Evolutionary conservation across 441 rosid species (phyloP).

Genomic region (Mallotus japonicus): DNA sequence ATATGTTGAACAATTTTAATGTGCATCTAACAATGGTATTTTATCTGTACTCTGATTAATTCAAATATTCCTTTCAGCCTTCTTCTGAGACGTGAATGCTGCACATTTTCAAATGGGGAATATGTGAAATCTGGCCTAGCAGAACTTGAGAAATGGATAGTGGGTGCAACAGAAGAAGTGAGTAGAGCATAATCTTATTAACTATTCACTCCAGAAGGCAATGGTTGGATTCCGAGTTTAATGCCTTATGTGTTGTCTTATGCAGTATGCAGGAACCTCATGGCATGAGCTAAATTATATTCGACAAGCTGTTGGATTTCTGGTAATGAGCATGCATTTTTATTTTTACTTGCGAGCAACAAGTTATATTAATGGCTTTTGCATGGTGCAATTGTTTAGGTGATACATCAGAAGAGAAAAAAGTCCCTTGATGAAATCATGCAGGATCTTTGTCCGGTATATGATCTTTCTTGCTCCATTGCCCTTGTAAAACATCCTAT

Average conservation of each 20-base stretch:
- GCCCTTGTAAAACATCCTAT: constrained; percentile 14
- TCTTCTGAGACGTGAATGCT: constrained; percentile 93
- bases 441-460: constrained; percentile 94
- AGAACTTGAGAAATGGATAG: constrained; percentile 96
- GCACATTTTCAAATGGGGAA: constrained; percentile 98
- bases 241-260: constrained; percentile 31
- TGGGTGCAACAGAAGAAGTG: constrained; percentile 80
- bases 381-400: constrained; percentile 45
- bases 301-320: constrained; percentile 98
- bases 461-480: constrained; percentile 23
- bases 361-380: constrained; percentile 6
- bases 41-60: constrained; percentile 15
- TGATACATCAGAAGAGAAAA: constrained; percentile 95
- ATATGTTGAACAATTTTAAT: constrained; percentile 4
- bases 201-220: constrained; percentile 3
- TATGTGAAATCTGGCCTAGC: constrained; percentile 96
- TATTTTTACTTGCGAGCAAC: constrained; percentile 1
- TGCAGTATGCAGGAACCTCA: constrained; percentile 95
- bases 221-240: not conserved
- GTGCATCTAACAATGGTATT: constrained; percentile 12
- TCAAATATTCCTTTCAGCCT: constrained; percentile 50
- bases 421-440: constrained; percentile 87
- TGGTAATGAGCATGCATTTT: constrained; percentile 48
- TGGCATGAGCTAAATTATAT: constrained; percentile 97
- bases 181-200: constrained; percentile 10